Conservation (phyloP, 495 filamentous ascomycete species). For the Lasiosphaeriaceae sp. region DNA sequence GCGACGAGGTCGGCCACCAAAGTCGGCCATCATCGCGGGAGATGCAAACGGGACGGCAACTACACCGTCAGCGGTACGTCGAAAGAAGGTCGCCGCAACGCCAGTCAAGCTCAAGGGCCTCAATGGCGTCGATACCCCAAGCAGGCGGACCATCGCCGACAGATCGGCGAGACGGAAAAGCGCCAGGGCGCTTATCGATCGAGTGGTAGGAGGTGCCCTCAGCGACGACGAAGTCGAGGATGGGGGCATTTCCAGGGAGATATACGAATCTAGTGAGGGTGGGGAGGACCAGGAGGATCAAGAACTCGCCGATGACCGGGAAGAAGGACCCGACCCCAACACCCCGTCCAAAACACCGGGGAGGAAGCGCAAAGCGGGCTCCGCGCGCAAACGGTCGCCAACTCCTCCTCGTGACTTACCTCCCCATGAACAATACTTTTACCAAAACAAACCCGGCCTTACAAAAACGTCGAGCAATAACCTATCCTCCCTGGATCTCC, state of each 20-base stretch:
- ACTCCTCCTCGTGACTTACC: slow-evolving; percentile 78
- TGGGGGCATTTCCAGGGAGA: slow-evolving; percentile 67
- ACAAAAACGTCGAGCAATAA: slow-evolving; percentile 84
- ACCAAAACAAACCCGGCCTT: slow-evolving; percentile 78
- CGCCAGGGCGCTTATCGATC: slow-evolving; percentile 67
- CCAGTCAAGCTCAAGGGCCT: slow-evolving; percentile 30
- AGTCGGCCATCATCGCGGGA: slow-evolving; percentile 7
- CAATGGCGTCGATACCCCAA: slow-evolving; percentile 46
- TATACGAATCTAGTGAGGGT: slow-evolving; percentile 55
- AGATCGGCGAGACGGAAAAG: slow-evolving; percentile 85
- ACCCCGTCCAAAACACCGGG: slow-evolving; percentile 52
- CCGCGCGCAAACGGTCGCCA: slow-evolving; percentile 61
- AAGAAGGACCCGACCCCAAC: slow-evolving; percentile 32
- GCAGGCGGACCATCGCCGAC: slow-evolving; percentile 64
- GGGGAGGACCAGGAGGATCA: slow-evolving; percentile 39
- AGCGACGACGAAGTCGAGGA: slow-evolving; percentile 75
- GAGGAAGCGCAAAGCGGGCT: slow-evolving; percentile 20
- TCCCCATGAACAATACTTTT: slow-evolving; percentile 88
- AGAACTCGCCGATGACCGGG: slow-evolving; percentile 29
- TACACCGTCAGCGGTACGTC: slow-evolving; percentile 29
- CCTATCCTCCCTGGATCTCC: slow-evolving; percentile 66
- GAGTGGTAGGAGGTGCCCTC: slow-evolving; percentile 54
- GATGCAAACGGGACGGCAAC: slow-evolving; percentile 12
- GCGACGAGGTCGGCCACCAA: slow-evolving; percentile 24
- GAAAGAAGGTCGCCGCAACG: slow-evolving; percentile 30